Conservation (phyloP, 805 yeast species). For the Barnettozyma californica region DNA sequence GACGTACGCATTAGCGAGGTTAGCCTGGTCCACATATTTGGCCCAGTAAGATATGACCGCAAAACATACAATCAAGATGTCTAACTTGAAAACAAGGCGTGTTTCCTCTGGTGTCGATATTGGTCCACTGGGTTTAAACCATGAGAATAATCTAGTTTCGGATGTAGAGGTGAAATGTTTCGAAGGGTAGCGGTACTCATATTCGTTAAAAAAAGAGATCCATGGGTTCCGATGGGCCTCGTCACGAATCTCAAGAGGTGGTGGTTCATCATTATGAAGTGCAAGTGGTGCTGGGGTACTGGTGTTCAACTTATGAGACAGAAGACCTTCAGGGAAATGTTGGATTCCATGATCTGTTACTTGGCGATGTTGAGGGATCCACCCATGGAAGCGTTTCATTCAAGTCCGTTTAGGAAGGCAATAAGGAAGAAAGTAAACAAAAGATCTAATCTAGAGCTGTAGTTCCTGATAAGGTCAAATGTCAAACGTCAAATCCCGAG, state of each 20-base stretch:
- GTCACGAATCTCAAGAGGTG: constrained; percentile 29
- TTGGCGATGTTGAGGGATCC: constrained; percentile 1
- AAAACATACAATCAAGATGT: constrained; percentile 44
- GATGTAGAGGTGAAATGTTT: constrained; percentile 15
- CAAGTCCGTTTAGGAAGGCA: not conserved
- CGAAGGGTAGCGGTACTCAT: constrained; percentile 47
- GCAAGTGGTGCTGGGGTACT: not conserved
- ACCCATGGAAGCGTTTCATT: not conserved
- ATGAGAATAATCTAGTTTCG: not conserved
- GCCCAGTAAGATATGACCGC: constrained; percentile 63
- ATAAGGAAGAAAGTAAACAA: too few species aligned
- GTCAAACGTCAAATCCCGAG: too few species aligned
- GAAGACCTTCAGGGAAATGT: not conserved
- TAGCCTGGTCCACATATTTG: constrained; percentile 37
- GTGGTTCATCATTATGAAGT: not conserved
- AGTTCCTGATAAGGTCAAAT: too few species aligned
- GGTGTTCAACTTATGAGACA: not conserved
- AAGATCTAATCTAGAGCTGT: too few species aligned
- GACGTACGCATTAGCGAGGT: constrained; percentile 39
- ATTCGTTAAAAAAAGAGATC: constrained; percentile 44
- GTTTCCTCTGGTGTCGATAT: not conserved
- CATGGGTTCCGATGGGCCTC: constrained; percentile 38
- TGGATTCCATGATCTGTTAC: not conserved
- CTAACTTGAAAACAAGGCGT: constrained; percentile 40
- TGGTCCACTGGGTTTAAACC: not conserved